Evolutionary conservation across 768 basidiomycete genomes (phyloP).

Genomic region (Leucosporidium scottii): DNA sequence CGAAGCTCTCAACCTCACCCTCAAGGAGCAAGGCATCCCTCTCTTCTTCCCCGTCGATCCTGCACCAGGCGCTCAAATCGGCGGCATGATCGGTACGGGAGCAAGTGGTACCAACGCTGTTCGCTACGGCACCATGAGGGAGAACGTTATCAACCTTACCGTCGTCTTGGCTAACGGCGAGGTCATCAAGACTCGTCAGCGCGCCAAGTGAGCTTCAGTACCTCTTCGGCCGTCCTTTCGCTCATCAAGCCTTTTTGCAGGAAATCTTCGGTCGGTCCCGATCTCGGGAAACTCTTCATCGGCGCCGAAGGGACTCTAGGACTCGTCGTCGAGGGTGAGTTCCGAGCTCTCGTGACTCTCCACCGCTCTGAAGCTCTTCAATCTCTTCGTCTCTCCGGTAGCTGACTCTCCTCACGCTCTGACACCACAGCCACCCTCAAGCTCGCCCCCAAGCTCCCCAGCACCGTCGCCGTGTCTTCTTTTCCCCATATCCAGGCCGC

Average conservation of each 20-base stretch:
- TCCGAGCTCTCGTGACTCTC: too few species aligned
- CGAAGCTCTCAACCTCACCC: slow-evolving; percentile 66
- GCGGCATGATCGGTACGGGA: slow-evolving; percentile 82
- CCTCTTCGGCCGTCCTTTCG: background rate
- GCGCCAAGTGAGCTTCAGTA: slow-evolving; percentile 38
- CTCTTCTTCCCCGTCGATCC: slow-evolving; percentile 73
- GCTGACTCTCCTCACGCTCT: slow-evolving; percentile 44
- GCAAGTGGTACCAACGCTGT: slow-evolving; percentile 64
- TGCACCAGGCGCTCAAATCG: slow-evolving; percentile 47
- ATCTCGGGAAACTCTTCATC: slow-evolving; percentile 42
- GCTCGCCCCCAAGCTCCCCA: slow-evolving; percentile 70
- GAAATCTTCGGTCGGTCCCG: slow-evolving; percentile 83
- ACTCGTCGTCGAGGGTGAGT: slow-evolving; percentile 67
- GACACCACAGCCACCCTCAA: slow-evolving; percentile 80
- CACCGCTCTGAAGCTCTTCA: background rate
- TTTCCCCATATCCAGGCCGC: slow-evolving; percentile 75
- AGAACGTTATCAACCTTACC: slow-evolving; percentile 32
- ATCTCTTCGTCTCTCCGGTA: background rate
- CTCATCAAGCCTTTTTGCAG: slow-evolving; percentile 37
- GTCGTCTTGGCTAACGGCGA: slow-evolving; percentile 83
- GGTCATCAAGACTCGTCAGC: slow-evolving; percentile 75
- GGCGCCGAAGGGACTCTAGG: slow-evolving; percentile 62
- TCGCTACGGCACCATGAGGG: slow-evolving; percentile 33
- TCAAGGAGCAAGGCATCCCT: slow-evolving; percentile 55
- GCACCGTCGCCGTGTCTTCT: slow-evolving; percentile 77